A percentile compares a stretch with the other conserved stretches of the same genome.
Evolutionary conservation across 805 yeast genomes (phyloP).

Genomic region (Candida sanyiensis): DNA sequence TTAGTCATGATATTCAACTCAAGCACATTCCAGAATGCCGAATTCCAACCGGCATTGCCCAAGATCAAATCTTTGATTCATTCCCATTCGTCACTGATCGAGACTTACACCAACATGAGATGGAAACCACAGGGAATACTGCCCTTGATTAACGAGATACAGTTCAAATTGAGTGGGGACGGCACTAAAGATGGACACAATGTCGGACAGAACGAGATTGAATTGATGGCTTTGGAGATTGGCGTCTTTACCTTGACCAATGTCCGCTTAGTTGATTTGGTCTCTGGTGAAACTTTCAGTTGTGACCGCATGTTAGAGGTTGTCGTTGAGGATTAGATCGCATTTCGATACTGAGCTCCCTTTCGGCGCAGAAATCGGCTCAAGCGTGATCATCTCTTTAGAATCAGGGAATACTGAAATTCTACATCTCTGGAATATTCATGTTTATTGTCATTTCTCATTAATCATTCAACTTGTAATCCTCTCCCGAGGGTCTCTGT

Average conservation of each 20-base stretch:
- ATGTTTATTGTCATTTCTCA: no score
- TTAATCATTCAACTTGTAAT: no score
- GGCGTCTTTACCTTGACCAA: slow-evolving; percentile 65
- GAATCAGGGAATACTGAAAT: no score
- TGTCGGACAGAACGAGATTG: slow-evolving; percentile 58
- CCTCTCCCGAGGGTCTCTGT: no score
- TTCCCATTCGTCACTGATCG: slow-evolving; percentile 25
- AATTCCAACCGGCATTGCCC: slow-evolving; percentile 20
- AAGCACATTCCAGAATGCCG: slow-evolving; percentile 10
- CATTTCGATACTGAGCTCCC: no score
- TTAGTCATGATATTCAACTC: slow-evolving; percentile 40
- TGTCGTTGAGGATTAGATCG: no score
- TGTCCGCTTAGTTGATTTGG: slow-evolving; percentile 56
- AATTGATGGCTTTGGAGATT: slow-evolving; percentile 52
- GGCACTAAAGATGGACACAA: slow-evolving; percentile 29
- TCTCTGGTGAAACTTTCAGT: slow-evolving; percentile 61
- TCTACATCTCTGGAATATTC: no score
- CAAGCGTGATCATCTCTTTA: no score
- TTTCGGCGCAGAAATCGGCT: no score
- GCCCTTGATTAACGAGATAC: slow-evolving; percentile 58
- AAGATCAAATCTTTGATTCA: slow-evolving; percentile 21
- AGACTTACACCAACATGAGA: slow-evolving; percentile 33
- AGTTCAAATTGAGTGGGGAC: slow-evolving; percentile 49
- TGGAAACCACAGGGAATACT: slow-evolving; percentile 51
- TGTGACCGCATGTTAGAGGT: slow-evolving; percentile 69